Percentiles rank a stretch among this genome's conserved stretches.
Evolutionary conservation across 2,329 filamentous ascomycete species (phyloP).

Genomic region (Myriosclerotinia duriaeana): DNA sequence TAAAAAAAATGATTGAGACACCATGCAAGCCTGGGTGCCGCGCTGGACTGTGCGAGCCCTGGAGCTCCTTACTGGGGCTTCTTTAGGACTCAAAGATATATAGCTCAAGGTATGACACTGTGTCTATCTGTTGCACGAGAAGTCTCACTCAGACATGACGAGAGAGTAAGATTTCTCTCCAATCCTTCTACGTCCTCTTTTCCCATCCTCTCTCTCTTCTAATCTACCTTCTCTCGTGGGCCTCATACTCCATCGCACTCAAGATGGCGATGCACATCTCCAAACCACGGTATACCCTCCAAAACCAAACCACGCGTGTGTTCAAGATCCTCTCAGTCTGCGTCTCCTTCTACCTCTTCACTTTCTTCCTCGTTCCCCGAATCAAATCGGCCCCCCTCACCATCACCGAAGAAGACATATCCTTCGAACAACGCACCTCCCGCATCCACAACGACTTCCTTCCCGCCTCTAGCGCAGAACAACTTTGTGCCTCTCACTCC

Average conservation of each 20-base stretch:
- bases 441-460: slow-evolving; percentile 12
- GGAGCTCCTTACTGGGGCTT: neutral
- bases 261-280: slow-evolving; percentile 9
- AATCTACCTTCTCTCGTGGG: neutral
- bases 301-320: slow-evolving; percentile 6
- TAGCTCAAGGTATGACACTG: neutral
- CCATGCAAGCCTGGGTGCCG: neutral
- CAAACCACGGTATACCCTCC: slow-evolving; percentile 8
- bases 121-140: too few species aligned
- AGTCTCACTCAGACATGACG: slow-evolving; percentile 1
- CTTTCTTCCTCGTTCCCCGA: slow-evolving; percentile 11
- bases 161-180: neutral
- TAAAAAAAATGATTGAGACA: neutral
- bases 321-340: neutral
- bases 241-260: neutral
- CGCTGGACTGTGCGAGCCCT: neutral
- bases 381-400: slow-evolving; percentile 7
- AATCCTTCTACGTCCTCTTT: neutral
- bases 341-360: neutral
- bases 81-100: neutral
- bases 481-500: slow-evolving; percentile 18
- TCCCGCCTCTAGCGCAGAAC: slow-evolving; percentile 4
- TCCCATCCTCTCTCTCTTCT: neutral
- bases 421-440: slow-evolving; percentile 13
- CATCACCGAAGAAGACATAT: slow-evolving; percentile 18